Evolutionary conservation across 1,284 basidiomycete species (phyloP), one percentile per base, ranked within the genome.

Genomic region (Ceratobasidium sp.): DNA sequence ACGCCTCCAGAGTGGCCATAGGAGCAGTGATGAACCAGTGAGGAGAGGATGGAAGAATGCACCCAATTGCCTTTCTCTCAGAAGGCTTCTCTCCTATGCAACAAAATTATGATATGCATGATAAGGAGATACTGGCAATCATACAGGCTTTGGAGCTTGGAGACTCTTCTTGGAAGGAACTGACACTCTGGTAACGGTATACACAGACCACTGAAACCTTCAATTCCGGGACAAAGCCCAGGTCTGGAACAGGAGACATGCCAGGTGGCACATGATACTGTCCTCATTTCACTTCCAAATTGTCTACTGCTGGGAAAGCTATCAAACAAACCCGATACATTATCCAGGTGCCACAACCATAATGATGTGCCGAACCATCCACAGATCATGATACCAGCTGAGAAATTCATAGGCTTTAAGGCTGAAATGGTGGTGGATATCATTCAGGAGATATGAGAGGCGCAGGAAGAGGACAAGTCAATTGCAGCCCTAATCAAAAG

Each of bases 51-150:
- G 32, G 52, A n/a, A 56, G 40, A 19, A 32, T 69, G n/a, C 51
- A 64, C 13, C 73, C 73, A 17, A 51, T 76, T 9, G 51, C 44
- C 1, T 66, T 54, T 40, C 32, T n/a, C n/a, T n/a, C n/a, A n/a
- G n/a, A n/a, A n/a, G n/a, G n/a, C n/a, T n/a, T n/a, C n/a, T n/a
- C n/a, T 74, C 57, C 78, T 0, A 79, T 83, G 1, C 81, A 85
- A 67, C 65, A 76, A 1, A 85, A 85, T 76, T 85, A 83, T 77
- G 76, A 75, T 8, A 81, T 81, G n/a, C n/a, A n/a, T n/a, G n/a
- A 29, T n/a, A n/a, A n/a, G n/a, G n/a, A n/a, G n/a, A n/a, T n/a
- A n/a, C n/a, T 80, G 82, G 80, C 70, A 3, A 62, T 74, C n/a
- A 74, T 74, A n/a, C 19, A n/a, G 11, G 56, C 70, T 15, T 43